Evolutionary conservation across 2,329 filamentous ascomycete species (phyloP).

Genomic region (Thielaviopsis ethacetica): DNA sequence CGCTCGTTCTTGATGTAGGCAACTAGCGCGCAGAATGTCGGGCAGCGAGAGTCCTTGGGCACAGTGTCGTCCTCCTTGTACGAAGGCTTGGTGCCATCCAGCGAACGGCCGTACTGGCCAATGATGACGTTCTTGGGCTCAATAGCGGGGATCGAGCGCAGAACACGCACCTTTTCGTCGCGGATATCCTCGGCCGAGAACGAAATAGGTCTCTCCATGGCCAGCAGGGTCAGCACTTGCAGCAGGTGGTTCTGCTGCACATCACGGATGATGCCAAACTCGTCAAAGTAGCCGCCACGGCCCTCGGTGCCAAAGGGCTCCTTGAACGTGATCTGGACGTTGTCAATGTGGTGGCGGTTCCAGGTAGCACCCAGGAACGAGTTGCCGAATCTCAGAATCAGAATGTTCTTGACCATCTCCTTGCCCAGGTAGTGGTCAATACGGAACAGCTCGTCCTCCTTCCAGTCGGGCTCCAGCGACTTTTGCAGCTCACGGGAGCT

Average conservation of each 20-base stretch:
- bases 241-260: constrained; percentile 99
- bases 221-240: constrained; percentile 86
- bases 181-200: constrained; percentile 97
- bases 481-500: constrained; percentile 91
- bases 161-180: constrained; percentile 94
- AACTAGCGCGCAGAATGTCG: constrained; percentile 93
- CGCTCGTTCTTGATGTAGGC: constrained; percentile 99
- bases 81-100: constrained; percentile 88
- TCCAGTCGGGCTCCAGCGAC: constrained; percentile 93
- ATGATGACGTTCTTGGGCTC: constrained; percentile 99
- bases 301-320: constrained; percentile 98
- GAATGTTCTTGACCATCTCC: constrained; percentile 99
- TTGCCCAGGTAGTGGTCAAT: constrained; percentile 99
- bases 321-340: constrained; percentile 98
- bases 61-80: constrained; percentile 99
- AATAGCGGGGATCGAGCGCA: constrained; percentile 82
- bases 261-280: constrained; percentile 98
- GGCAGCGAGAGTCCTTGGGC: constrained; percentile 90
- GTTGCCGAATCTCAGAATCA: constrained; percentile 95
- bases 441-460: constrained; percentile 95
- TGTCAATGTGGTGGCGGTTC: constrained; percentile 99
- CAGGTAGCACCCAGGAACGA: constrained; percentile 97
- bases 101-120: constrained; percentile 90
- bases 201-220: constrained; percentile 96
- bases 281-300: constrained; percentile 95